Evolutionary conservation across 225 moss, liverwort and hornwort genomes (phyloP), one percentile per base, ranked within the genome.

Genomic region (Sphagnum contortum): DNA sequence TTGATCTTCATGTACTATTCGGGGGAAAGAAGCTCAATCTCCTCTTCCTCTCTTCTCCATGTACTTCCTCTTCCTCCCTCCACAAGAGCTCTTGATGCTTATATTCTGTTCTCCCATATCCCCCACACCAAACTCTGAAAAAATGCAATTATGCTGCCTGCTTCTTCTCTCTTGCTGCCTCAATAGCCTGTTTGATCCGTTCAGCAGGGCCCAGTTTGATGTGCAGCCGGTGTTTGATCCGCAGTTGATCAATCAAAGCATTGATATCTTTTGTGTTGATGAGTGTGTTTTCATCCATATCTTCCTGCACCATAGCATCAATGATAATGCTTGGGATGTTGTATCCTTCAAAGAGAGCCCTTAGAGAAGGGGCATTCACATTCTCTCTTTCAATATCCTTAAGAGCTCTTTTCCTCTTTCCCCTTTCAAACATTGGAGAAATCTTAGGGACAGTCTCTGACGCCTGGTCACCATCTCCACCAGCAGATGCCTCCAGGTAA

Each of bases 151-250:
- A 29, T 29, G 29, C 29, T 29, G 29, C 29, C 29, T 29, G 29
- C 29, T 71, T 76, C 45, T 80, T 74, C 63, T 81, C 80, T 49
- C 73, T 77, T 29, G 76, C 77, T 44, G 66, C 74, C 60, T 81
- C 80, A 2, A 81, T 74, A 59, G 80, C 80, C 59, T 81, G 80
- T 71, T 81, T 81, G 48, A 81, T 81, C 62, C 80, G 73, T 57
- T 81, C 80, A 5, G 76, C 76, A 0, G 80, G 80, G 50, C 80
- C 80, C 71, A 81, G 63, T 69, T 81, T 81, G 56, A 81, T 81
- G 52, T 81, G 80, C 57, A 81, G 74, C 60, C 77, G 74, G 63
- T 81, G 80, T 71, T 81, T 81, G 66, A 50, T 71, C 52, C 80
- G 76, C 65, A 81, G 12, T 66, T 81, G 80, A 48, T 81, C 80